Base-by-base conservation (phyloP, 2,329 filamentous ascomycete genomes). In the Colletotrichum sublineola region DNA sequence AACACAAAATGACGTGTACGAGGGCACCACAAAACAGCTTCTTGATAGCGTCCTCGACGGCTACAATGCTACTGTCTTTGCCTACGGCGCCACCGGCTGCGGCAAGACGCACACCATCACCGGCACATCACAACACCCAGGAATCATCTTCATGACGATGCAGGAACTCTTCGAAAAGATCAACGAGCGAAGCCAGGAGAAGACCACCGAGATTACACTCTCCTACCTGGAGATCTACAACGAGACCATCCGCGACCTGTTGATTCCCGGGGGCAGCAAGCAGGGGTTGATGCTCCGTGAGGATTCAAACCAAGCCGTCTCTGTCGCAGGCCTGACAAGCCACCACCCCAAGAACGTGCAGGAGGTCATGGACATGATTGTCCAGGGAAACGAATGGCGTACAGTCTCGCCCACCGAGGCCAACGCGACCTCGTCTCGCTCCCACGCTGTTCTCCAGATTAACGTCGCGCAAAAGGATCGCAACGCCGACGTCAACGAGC, bases 151-250 rank as follows among this genome's bases (percentile, higher is more conserved):
- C 84, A 85, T 99, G 77, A 98, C 96, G 1, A 99, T 99, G 95
- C 96, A 98, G 82, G 96, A 99, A 82, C 86, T 99, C 33, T 99
- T 99, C 79, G 96, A 99, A 84, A 94, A 96, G 82, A 97, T 99
- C 76, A 86, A 87, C n/a, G 96, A 98, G 68, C 85, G 94, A 66
- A 92, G 92, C 74, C 91, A 93, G 70, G 95, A 97, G 73, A 98
- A 98, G 82, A 87, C 91, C 38, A 96, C 95, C 4, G 96, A 98
- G 78, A 86, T 99, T 66, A 94, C 95, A 0, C 89, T 99, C 20
- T 98, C 95, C 0, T 99, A 98, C 79, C 88, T 99, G 48, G 96
- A 99, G 80, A 99, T 99, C 75, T 99, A 99, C 87, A 99, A 99
- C 80, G 96, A 99, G 84, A 98, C 95, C 0, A 99, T 99, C 78